phyloP scores from a whole-genome alignment of 2,329 filamentous ascomycete genomes.

The Dactylonectria estremocensis region DNA sequence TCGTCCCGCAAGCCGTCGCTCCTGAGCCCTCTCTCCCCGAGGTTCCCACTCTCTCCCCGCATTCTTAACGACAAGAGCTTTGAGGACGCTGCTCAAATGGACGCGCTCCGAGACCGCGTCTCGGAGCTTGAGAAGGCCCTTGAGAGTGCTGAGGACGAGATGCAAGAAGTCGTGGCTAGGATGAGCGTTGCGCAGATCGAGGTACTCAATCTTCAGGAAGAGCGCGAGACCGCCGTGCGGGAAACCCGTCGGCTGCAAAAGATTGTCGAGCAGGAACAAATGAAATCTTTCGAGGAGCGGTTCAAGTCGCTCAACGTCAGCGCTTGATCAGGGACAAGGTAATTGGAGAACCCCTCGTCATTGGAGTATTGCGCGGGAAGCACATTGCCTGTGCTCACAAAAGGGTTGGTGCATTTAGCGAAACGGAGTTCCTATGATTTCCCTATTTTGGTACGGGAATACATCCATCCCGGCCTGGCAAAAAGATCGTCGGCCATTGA shows the following conservation, averaged over 20 bases:
- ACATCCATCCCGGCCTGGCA: conserved; percentile 34
- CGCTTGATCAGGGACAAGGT: conserved; percentile 37
- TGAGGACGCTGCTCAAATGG: conserved; percentile 81
- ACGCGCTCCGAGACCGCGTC: conserved; percentile 83
- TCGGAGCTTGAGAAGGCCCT: conserved; percentile 86
- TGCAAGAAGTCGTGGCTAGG: conserved; percentile 84
- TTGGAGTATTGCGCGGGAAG: conserved; percentile 35
- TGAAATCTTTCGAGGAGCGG: conserved; percentile 63
- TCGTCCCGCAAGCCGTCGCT: conserved; percentile 53
- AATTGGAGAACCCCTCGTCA: conserved; percentile 16
- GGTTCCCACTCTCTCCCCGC: conserved; percentile 56
- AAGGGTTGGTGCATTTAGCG: conserved; percentile 55
- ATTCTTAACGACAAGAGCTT: conserved; percentile 76
- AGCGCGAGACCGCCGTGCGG: conserved; percentile 81
- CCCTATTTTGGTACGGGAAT: conserved; percentile 39
- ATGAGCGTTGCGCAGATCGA: conserved; percentile 90
- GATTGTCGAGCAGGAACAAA: conserved; percentile 75
- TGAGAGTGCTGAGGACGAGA: conserved; percentile 75
- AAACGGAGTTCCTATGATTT: conserved; percentile 54
- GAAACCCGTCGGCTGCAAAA: conserved; percentile 80
- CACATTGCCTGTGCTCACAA: conserved; percentile 31
- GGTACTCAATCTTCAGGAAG: conserved; percentile 83
- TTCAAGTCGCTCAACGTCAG: conserved; percentile 54
- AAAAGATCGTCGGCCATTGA: conserved; percentile 24
- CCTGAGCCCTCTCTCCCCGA: conserved; percentile 55